Conservation (phyloP, 495 filamentous ascomycete genomes). For the Zalerion maritima region DNA sequence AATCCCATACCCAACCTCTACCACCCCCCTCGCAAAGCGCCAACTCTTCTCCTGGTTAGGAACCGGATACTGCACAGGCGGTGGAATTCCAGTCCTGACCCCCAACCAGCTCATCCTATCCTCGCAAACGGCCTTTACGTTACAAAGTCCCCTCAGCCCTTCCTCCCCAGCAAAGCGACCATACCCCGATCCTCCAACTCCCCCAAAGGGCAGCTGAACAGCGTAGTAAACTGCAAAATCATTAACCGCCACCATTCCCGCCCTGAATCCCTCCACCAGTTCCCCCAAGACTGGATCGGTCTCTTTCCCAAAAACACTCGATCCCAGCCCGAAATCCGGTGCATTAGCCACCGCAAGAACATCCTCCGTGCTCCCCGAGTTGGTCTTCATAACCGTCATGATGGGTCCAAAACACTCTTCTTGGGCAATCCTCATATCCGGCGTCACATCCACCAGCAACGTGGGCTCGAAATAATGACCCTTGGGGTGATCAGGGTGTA, state of each 20-base stretch:
- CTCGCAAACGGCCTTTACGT: constrained; percentile 69
- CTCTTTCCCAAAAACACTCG: constrained; percentile 63
- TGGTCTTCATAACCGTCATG: constrained; percentile 66
- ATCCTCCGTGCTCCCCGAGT: constrained; percentile 30
- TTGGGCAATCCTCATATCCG: constrained; percentile 69
- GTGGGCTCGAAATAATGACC: constrained; percentile 92
- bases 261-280: constrained; percentile 53
- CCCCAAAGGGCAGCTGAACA: constrained; percentile 86
- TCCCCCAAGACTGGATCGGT: constrained; percentile 21
- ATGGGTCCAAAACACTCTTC: constrained; percentile 88
- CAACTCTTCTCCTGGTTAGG: constrained; percentile 35
- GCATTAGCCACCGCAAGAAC: constrained; percentile 63
- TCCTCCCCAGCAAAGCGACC: constrained; percentile 88
- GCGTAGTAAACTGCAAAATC: constrained; percentile 90
- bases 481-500: constrained; percentile 51
- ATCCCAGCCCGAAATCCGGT: constrained; percentile 62
- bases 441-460: constrained; percentile 69
- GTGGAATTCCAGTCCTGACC: constrained; percentile 63
- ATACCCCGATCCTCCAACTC: constrained; percentile 74
- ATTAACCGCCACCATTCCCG: constrained; percentile 86
- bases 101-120: constrained; percentile 50
- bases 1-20: constrained; percentile 40
- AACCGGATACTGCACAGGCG: constrained; percentile 68
- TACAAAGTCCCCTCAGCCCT: constrained; percentile 70
- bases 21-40: constrained; percentile 39